A percentile compares a stretch with the other conserved stretches of the same genome.
These are phyloP conservation scores for Zygnema circumcarinatum DNA, from an alignment of 139 green algal genomes.

Conservation along the genomic window DNA sequence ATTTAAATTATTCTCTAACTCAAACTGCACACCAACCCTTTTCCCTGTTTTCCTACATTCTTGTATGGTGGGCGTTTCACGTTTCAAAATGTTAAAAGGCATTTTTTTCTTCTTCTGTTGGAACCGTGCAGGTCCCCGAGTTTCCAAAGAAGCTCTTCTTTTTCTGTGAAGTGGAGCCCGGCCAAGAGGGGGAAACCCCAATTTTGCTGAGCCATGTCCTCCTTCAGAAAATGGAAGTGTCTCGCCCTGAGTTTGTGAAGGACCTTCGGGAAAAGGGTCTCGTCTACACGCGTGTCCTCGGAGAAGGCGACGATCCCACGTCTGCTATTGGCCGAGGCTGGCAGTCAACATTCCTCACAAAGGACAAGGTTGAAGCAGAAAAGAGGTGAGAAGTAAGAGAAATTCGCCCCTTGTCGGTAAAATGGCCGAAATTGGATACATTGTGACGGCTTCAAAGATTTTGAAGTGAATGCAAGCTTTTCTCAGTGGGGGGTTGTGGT, in stretches of 20 bases:
- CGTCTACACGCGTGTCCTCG: conserved; percentile 28
- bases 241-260: conserved; percentile 38
- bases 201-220: conserved; percentile 32
- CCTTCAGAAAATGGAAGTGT: background rate
- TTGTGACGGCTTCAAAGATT: background rate
- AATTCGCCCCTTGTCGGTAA: background rate
- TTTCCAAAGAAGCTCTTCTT: conserved; percentile 55
- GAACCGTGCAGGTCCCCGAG: conserved; percentile 36
- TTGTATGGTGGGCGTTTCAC: too few species aligned
- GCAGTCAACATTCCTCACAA: conserved; percentile 48
- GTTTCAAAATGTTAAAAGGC: too few species aligned
- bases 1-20: too few species aligned
- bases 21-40: too few species aligned
- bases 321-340: conserved; percentile 51
- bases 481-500: background rate
- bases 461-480: background rate
- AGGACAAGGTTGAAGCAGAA: conserved; percentile 19
- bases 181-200: conserved; percentile 45
- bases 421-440: background rate
- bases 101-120: too few species aligned
- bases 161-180: conserved; percentile 37
- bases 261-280: conserved; percentile 47
- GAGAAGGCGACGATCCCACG: conserved; percentile 31
- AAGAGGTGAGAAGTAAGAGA: conserved; percentile 17
- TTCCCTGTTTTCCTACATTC: too few species aligned